A percentile compares a stretch with the other conserved stretches of the same genome.
Evolutionary conservation across 495 filamentous ascomycete genomes (phyloP).

Genomic region (Hyaloscypha hepaticicola): DNA sequence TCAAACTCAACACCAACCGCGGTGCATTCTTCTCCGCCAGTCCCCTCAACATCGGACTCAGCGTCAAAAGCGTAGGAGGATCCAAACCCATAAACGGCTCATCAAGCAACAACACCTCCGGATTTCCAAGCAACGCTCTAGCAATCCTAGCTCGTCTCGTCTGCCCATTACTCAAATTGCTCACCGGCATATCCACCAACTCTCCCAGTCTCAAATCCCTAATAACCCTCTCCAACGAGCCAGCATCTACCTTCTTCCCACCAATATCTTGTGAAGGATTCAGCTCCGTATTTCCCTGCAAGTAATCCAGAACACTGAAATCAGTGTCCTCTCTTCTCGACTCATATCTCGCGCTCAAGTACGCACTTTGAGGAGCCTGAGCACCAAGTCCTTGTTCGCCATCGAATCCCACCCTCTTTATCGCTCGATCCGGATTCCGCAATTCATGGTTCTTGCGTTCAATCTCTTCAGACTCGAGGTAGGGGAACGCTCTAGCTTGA

Average conservation of each 20-base stretch:
- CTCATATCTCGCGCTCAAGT: constrained; percentile 92
- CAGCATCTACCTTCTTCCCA: constrained; percentile 41
- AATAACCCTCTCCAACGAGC: constrained; percentile 58
- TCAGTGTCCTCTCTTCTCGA: constrained; percentile 81
- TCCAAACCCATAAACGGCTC: constrained; percentile 98
- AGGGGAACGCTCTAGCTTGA: constrained; percentile 69
- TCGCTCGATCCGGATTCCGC: constrained; percentile 59
- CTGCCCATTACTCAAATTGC: constrained; percentile 91
- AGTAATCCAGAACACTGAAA: constrained; percentile 75
- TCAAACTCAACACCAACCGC: constrained; percentile 70
- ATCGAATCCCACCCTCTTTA: constrained; percentile 83
- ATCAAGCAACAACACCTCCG: constrained; percentile 82
- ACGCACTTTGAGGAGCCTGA: constrained; percentile 60
- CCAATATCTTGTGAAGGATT: constrained; percentile 59
- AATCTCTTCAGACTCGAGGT: constrained; percentile 64
- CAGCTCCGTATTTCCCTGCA: constrained; percentile 73
- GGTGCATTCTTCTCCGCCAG: constrained; percentile 64
- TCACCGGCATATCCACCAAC: constrained; percentile 74
- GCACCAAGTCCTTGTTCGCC: constrained; percentile 47
- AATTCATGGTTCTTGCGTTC: constrained; percentile 51
- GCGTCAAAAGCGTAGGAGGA: constrained; percentile 65
- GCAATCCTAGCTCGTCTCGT: constrained; percentile 84
- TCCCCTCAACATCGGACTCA: constrained; percentile 66
- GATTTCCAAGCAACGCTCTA: constrained; percentile 72
- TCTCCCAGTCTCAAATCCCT: constrained; percentile 60